Evolutionary conservation across 805 yeast genomes (phyloP).

Genomic region (Candida insectalens): DNA sequence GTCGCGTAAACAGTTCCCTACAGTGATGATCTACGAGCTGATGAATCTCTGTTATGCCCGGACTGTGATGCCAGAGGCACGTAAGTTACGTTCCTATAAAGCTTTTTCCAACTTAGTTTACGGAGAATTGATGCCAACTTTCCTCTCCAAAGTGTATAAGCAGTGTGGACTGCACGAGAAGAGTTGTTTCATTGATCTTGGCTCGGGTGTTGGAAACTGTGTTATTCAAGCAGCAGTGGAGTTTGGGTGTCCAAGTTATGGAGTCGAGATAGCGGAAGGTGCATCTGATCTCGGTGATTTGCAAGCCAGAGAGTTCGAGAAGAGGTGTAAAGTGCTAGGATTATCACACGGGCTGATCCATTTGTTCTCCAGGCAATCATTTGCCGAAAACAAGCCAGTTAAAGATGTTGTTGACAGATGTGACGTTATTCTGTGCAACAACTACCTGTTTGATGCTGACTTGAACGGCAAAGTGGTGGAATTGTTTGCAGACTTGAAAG

Average conservation of each 20-base stretch:
- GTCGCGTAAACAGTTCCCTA: conserved; percentile 22
- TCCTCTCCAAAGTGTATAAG: conserved; percentile 55
- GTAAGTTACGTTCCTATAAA: conserved; percentile 55
- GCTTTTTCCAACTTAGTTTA: conserved; percentile 88
- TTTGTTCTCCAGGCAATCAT: conserved; percentile 59
- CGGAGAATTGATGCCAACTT: conserved; percentile 80
- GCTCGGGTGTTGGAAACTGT: conserved; percentile 93
- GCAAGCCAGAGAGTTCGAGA: conserved; percentile 50
- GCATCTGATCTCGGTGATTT: conserved; percentile 59
- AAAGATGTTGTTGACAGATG: conserved; percentile 43
- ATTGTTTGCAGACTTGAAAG: conserved; percentile 51
- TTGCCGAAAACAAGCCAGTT: conserved; percentile 56
- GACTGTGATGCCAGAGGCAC: conserved; percentile 66
- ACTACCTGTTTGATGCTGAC: conserved; percentile 72
- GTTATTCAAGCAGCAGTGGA: conserved; percentile 84
- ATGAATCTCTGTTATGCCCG: conserved; percentile 67
- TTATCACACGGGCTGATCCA: conserved; percentile 44
- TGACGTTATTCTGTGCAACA: conserved; percentile 71
- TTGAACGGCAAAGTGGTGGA: conserved; percentile 58
- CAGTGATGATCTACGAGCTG: conserved; percentile 51
- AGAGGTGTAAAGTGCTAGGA: conserved; percentile 56
- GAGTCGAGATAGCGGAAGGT: conserved; percentile 82
- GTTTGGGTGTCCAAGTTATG: conserved; percentile 75
- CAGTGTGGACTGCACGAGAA: conserved; percentile 44
- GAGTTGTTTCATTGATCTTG: conserved; percentile 73